These are phyloP conservation scores for Tylopilus balloui DNA, from an alignment of 768 basidiomycete genomes.

Conservation along the genomic window DNA sequence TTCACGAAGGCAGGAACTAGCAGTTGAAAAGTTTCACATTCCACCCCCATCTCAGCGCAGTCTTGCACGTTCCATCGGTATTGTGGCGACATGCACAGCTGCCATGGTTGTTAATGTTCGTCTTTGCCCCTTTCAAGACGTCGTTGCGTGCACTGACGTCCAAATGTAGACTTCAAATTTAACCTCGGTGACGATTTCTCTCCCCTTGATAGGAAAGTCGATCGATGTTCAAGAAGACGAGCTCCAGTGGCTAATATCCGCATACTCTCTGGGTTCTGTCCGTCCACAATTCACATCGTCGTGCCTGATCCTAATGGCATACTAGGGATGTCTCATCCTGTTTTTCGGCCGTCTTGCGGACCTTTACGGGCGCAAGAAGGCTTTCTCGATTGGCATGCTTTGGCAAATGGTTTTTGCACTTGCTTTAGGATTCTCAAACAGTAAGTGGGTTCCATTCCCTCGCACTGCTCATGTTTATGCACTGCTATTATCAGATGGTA, in stretches of 20 bases:
- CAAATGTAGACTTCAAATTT: constrained; percentile 28
- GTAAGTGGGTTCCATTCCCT: constrained; percentile 26
- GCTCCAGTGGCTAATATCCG: constrained; percentile 65
- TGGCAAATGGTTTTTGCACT: constrained; percentile 55
- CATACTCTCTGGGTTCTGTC: constrained; percentile 64
- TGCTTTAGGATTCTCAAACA: constrained; percentile 59
- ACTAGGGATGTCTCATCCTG: constrained; percentile 71
- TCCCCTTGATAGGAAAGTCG: constrained; percentile 49
- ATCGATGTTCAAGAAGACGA: constrained; percentile 46
- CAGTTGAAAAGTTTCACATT: constrained; percentile 2
- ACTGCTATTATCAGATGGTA: constrained; percentile 39
- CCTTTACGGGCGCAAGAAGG: constrained; percentile 67
- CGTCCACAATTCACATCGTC: constrained; percentile 17
- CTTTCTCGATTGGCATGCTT: constrained; percentile 57
- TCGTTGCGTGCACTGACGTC: constrained; percentile 3
- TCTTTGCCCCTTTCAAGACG: neutral
- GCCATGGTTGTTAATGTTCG: constrained; percentile 37
- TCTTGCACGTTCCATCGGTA: constrained; percentile 23
- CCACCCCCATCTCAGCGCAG: constrained; percentile 17
- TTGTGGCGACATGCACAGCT: constrained; percentile 37
- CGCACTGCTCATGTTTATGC: neutral
- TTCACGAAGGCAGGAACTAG: constrained; percentile 4
- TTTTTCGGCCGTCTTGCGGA: constrained; percentile 79
- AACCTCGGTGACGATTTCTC: constrained; percentile 47
- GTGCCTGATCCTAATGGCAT: constrained; percentile 2